Conservation (phyloP, 371 early-diverging fungal species). For the Saksenaea oblongispora region DNA sequence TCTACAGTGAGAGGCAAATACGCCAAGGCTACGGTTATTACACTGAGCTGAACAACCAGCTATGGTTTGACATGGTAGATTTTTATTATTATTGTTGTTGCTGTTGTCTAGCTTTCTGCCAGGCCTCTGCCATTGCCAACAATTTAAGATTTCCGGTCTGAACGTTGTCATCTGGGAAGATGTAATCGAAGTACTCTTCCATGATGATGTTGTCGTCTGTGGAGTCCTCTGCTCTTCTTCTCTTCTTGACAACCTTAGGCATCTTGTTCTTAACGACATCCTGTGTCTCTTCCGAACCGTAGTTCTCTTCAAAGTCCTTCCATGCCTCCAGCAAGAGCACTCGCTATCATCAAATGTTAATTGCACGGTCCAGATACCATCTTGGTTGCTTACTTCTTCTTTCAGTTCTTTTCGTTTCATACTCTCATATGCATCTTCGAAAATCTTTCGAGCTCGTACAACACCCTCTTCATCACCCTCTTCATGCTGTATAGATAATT, state of each 20-base stretch:
- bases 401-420: constrained; percentile 72
- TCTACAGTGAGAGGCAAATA: too few relatives aligned
- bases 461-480: constrained; percentile 46
- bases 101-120: constrained; percentile 61
- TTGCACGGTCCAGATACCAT: neutral
- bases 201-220: constrained; percentile 65
- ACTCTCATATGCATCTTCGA: constrained; percentile 69
- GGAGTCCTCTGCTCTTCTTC: constrained; percentile 64
- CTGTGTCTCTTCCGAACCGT: constrained; percentile 60
- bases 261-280: constrained; percentile 68
- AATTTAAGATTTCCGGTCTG: constrained; percentile 87
- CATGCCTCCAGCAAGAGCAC: constrained; percentile 90
- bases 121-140: constrained; percentile 88
- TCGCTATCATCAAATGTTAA: constrained; percentile 49
- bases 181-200: constrained; percentile 98
- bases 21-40: too few relatives aligned
- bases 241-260: constrained; percentile 91
- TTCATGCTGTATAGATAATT: constrained; percentile 63
- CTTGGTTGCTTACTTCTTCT: constrained; percentile 57
- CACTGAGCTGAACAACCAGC: too few relatives aligned
- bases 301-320: constrained; percentile 84
- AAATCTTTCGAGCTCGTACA: constrained; percentile 70
- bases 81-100: too few relatives aligned
- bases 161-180: constrained; percentile 92
- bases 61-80: too few relatives aligned